Base-by-base conservation (phyloP, 352 stramenopile species). In the Globisporangium spiculum region DNA sequence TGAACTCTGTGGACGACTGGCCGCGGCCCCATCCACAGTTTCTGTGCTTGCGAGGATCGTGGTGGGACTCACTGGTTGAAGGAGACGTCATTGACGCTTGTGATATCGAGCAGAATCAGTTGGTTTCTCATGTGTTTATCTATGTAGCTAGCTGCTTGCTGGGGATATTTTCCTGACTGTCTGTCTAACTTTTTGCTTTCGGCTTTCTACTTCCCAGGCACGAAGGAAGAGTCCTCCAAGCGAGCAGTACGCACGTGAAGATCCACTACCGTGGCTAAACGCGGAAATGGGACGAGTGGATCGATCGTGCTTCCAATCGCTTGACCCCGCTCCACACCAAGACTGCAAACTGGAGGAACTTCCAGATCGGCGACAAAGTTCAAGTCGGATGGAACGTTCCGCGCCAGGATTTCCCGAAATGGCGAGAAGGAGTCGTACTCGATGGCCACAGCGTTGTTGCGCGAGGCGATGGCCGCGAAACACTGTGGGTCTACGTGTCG, bases 211-310 rank as follows among this genome's bases (percentile, higher is more conserved):
- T 7, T 36, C 3, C 32, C 66, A 78, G 72, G 75, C 90, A 90
- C 53, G 88, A 96, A 53, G 88, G 83, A n/a, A 76, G 80, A 4
- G 68, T 93, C n/a, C 65, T 93, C 1, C 77, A 73, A 1, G 10
- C 83, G 24, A 64, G 73, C 2, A 44, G 71, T 0, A 72, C 26
- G 4, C 71, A 86, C 2, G 77, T 99, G 38, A 79, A 95, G 36
- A 89, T 99, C 30, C 96, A 99, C 74, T 99, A 98, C 71, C 97
- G 98, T 63, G 97, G 97, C 6, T 99, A 96, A 96, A 97, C 97
- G 3, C 66, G 85, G 12, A 94, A 97, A 66, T 99, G 97, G 97
- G 96, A 99, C 76, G 96, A 99, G 76, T 99, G 96, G 95, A 76
- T 99, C 27, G 70, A 81, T 9, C 89, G 83, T 32, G 81, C 93